Base-by-base conservation (phyloP, 2,329 filamentous ascomycete genomes). In the Sphaerulina populicola region DNA sequence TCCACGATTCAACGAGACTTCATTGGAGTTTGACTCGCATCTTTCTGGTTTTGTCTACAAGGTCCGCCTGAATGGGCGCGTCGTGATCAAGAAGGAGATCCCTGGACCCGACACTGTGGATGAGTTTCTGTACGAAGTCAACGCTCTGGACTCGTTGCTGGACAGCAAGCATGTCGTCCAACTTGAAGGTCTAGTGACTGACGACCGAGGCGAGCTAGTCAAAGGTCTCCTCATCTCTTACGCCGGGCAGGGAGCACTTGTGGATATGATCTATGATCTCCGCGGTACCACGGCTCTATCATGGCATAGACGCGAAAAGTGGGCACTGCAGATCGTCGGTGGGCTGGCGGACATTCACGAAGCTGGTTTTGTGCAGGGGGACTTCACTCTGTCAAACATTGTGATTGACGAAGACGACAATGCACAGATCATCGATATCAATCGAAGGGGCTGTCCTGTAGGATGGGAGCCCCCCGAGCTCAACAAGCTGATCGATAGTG, bases 41-140 rank as follows among this genome's bases (percentile, higher is more conserved):
- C 81, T 97, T 67, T 97, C 91, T 18, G 93, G 93, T 1, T 98
- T 97, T 66, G 93, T 97, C 14, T 98, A 97, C 76, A 94, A 94
- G 67, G 88, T 98, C 51, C 77, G 74, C 11, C 79, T 89, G 33
- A 74, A 79, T 52, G 82, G 79, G 8, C 72, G 77, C 51, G 73
- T 81, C 1, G 84, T 89, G 62, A 95, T 98, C 70, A 97, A 97
- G 69, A 98, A 98, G 68, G 93, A 98, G 65, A 97, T 98, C 12
- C 93, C 93, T 0, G 90, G 91, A 1, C 91, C 90, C 2, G 91
- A 97, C 62, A 93, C 88, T 0, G 84, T 97, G 15, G 91, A 97
- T 56, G 93, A 97, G 67, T 98, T 98, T 64, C 74, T 97, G 2
- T 98, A 98, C 68, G 93, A 98, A 70, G 86, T 96, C 66, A 96